Percentiles rank a stretch among this genome's conserved stretches.
phyloP scores from a whole-genome alignment of 164 flowering plant genomes.

The Stephania cephalantha region DNA sequence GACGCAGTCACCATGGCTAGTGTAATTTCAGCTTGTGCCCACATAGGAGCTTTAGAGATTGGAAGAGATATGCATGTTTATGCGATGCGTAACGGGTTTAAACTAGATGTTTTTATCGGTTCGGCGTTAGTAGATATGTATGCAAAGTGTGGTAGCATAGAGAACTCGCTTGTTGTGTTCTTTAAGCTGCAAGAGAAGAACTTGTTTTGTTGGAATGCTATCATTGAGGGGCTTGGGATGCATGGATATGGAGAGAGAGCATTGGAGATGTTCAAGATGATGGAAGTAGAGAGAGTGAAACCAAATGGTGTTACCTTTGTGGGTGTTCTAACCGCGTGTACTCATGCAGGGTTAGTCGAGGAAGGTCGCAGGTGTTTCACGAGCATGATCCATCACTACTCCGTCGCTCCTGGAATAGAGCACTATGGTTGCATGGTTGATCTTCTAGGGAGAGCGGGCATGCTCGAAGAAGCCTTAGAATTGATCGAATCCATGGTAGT shows the following conservation, averaged over 20 bases:
- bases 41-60: constrained; percentile 58
- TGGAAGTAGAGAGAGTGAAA: constrained; percentile 30
- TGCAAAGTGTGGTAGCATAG: constrained; percentile 74
- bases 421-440: background rate
- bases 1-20: constrained; percentile 65
- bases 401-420: background rate
- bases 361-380: constrained; percentile 47
- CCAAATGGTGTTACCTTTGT: constrained; percentile 66
- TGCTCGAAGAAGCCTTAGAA: background rate
- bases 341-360: constrained; percentile 70
- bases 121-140: constrained; percentile 85
- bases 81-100: constrained; percentile 30
- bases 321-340: constrained; percentile 61
- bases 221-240: constrained; percentile 62
- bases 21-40: constrained; percentile 76
- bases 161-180: constrained; percentile 62
- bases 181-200: constrained; percentile 57
- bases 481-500: constrained; percentile 3
- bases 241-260: constrained; percentile 43
- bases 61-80: constrained; percentile 7
- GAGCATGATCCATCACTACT: constrained; percentile 19
- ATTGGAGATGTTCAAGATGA: no score
- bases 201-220: constrained; percentile 67
- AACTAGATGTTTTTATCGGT: constrained; percentile 61
- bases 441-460: background rate